Evolutionary conservation across 768 basidiomycete species (phyloP), one percentile per base, ranked within the genome.

Genomic region (Cystofilobasidium bisporidii): DNA sequence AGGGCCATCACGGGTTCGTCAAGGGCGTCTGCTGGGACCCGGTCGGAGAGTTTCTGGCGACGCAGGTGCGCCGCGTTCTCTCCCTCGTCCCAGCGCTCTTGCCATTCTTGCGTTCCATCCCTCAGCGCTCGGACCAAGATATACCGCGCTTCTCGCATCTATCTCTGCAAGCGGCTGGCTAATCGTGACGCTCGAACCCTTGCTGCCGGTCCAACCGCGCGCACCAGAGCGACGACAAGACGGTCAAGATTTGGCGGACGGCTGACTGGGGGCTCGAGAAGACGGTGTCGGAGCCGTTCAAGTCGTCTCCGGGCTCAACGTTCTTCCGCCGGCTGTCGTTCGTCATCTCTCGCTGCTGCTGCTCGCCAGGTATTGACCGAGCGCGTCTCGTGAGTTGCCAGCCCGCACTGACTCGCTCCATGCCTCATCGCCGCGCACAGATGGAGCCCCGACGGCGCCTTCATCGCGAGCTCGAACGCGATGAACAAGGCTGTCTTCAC

Each of bases 1-100:
- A 89, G 67, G 84, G 84, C 67, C 96, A 98, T 74, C 86, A 90
- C 73, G 94, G 92, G 2, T 97, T 97, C 76, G 93, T 99, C 73
- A 98, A 99, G 78, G 96, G 96, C 67, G 90, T 99, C 60, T 93
- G 91, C 74, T 99, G 94, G 86, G 96, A 99, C 78, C 96, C 96
- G 4, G 94, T 93, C 3, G 96, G 96, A 56, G 89, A 97, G 78
- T 97, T 87, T 75, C 84, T 99, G 70, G 94, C 96, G n/a, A 97
- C 94, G 48, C 80, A 80, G 73, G 80, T 61, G n/a, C 61, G 38
- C 56, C 56, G 18, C 20, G 22, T 26, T 33, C 48, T 26, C 22
- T 53, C 53, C 3, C 22, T n/a, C 43, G 30, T 5, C 12, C 36
- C 6, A 12, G 36, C 36, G 36, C 6, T 12, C 6, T 36, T n/a